phyloP scores from a whole-genome alignment of 768 basidiomycete species.

The Amanita molliuscula region DNA sequence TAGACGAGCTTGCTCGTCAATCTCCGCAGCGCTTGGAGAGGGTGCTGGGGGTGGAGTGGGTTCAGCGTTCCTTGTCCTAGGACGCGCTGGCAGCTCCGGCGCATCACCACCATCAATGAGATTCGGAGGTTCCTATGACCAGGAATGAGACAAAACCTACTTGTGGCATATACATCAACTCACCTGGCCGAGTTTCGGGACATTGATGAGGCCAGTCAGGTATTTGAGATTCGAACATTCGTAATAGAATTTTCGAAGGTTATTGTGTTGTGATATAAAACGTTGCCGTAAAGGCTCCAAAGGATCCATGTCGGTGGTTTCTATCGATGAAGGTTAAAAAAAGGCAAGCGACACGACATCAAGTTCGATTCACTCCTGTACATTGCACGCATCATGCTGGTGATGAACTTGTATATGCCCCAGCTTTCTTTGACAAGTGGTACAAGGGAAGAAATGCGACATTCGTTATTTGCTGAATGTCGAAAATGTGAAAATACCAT shows the following conservation, averaged over 20 bases:
- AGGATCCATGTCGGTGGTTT: slow-evolving; percentile 82
- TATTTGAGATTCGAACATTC: slow-evolving; percentile 99
- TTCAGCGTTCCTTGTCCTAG: slow-evolving; percentile 42
- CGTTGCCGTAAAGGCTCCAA: slow-evolving; percentile 83
- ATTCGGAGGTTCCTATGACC: slow-evolving; percentile 85
- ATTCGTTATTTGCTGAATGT: slow-evolving; percentile 89
- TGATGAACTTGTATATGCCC: slow-evolving; percentile 98
- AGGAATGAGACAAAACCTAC: slow-evolving; percentile 2
- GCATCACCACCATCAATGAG: slow-evolving; percentile 72
- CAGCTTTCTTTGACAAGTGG: slow-evolving; percentile 98
- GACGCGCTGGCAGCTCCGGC: slow-evolving; percentile 77
- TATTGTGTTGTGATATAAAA: slow-evolving; percentile 86
- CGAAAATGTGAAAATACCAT: slow-evolving; percentile 94
- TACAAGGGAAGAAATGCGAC: slow-evolving; percentile 90
- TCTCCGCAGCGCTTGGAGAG: slow-evolving; percentile 56
- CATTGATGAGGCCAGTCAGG: slow-evolving; percentile 93
- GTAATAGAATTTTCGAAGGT: slow-evolving; percentile 95
- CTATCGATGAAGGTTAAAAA: slow-evolving; percentile 25
- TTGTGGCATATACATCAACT: slow-evolving; percentile 12
- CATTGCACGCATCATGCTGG: slow-evolving; percentile 97
- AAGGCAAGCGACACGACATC: slow-evolving; percentile 3
- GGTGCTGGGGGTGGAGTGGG: slow-evolving; percentile 65
- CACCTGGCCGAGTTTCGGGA: slow-evolving; percentile 92
- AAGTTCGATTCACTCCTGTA: slow-evolving; percentile 57
- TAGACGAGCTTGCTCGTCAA: slow-evolving; percentile 88